Evolutionary conservation across 2,329 filamentous ascomycete genomes (phyloP), one percentile per base, ranked within the genome.

Genomic region (Neopestalotiopsis sp.): DNA sequence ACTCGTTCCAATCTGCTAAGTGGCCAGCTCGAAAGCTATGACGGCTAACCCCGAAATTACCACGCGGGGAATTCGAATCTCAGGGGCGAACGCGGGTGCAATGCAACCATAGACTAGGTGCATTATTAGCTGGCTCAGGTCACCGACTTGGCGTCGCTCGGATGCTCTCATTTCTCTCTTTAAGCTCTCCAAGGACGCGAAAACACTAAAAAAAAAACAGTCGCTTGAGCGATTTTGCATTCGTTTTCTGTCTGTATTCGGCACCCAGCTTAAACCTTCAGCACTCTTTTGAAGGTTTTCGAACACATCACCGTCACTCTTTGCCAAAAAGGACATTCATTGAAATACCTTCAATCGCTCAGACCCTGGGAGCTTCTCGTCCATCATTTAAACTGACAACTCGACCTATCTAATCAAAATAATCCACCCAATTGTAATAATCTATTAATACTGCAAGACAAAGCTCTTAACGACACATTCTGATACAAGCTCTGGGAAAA

Each of bases 401-500:
- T 53, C 45, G 17, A n/a, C n/a, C 17, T 53, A 45, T 14, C 42
- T 53, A 53, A 53, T 53, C 45, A 53, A 7, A 7, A n/a, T 53
- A 53, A 53, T 53, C 45, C 45, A 53, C 57, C 14, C 24, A 30
- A 34, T 59, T 30, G 57, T 30, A 59, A 28, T 59, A 30, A 30
- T 38, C 30, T 40, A 61, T 42, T 61, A n/a, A 24, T 13, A 61
- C 59, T n/a, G 17, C 24, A 20, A 53, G n/a, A n/a, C 59, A 20
- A 38, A 5, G 12, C 59, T 40, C 30, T 9, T 5, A 40, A 30
- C 9, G n/a, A 34, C n/a, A 5, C 30, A 20, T 12, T 20, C 4
- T 74, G 74, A 61, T 13, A 61, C 10, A 38, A 38, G 34, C 6
- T 38, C 34, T 38, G 34, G 6, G 77, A 78, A 65, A 65, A 75